Evolutionary conservation across 345 rosid species (phyloP).

Genomic region (Populus deltoides): DNA sequence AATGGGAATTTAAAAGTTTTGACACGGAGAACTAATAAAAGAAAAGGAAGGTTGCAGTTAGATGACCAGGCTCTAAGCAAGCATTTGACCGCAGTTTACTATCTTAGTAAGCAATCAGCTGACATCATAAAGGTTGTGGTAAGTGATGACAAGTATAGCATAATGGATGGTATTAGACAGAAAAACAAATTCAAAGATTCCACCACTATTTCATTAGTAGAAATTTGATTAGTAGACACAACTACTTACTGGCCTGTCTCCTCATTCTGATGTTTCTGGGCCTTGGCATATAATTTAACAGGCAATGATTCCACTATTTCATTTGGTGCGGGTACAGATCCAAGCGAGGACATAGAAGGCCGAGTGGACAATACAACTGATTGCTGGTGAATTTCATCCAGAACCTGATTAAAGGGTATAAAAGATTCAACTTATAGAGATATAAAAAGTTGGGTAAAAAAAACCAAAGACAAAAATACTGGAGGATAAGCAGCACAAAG

Average conservation of each 20-base stretch:
- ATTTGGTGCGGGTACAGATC: slow-evolving; percentile 91
- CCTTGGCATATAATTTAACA: slow-evolving; percentile 49
- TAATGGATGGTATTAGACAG: neutral
- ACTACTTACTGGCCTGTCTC: slow-evolving; percentile 75
- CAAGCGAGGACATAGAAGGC: slow-evolving; percentile 79
- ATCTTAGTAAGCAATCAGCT: neutral
- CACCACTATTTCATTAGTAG: too few relatives aligned
- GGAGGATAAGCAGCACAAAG: neutral
- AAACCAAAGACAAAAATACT: neutral
- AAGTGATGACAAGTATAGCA: neutral
- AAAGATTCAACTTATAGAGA: slow-evolving; percentile 32
- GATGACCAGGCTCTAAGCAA: neutral
- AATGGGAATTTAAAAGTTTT: neutral
- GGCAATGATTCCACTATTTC: slow-evolving; percentile 89
- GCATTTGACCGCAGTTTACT: too few relatives aligned
- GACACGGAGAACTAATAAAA: neutral
- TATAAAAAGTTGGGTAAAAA: neutral
- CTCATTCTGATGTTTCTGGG: slow-evolving; percentile 56
- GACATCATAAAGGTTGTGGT: neutral
- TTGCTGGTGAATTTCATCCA: slow-evolving; percentile 99
- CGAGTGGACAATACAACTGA: slow-evolving; percentile 89
- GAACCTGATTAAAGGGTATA: slow-evolving; percentile 56
- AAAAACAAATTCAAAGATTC: neutral
- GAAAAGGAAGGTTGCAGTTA: too few relatives aligned
- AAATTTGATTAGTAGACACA: neutral